A percentile compares a stretch with the other conserved stretches of the same genome.
Conservation (phyloP, 306 rosid species). For the Echinosophora koreensis region DNA sequence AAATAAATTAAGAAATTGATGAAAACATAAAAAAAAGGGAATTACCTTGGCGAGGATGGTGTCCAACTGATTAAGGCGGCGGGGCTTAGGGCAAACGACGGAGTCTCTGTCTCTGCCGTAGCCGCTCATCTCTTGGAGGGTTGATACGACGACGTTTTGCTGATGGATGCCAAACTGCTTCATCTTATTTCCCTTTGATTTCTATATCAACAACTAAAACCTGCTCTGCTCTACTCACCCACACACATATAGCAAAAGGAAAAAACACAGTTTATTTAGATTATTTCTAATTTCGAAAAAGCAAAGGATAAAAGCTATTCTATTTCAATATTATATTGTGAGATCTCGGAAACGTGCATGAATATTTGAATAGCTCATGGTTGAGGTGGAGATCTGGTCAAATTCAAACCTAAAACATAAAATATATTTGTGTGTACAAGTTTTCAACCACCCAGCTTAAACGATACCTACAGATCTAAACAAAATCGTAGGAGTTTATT, state of each 20-base stretch:
- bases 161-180: conserved; percentile 67
- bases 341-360: conserved; percentile 45
- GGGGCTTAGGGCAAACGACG: conserved; percentile 91
- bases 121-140: conserved; percentile 64
- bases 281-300: background rate
- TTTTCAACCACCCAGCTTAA: conserved; percentile 41
- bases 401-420: conserved; percentile 36
- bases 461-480: conserved; percentile 39
- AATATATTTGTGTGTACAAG: conserved; percentile 23
- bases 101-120: conserved; percentile 36
- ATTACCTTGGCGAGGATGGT: conserved; percentile 75
- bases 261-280: background rate
- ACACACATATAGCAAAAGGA: background rate
- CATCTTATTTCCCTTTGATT: conserved; percentile 54
- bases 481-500: background rate
- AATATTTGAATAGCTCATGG: conserved; percentile 40
- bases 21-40: background rate
- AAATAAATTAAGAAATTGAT: background rate
- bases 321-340: background rate
- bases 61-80: conserved; percentile 80
- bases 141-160: conserved; percentile 72
- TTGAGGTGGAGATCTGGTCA: conserved; percentile 57
- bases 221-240: conserved; percentile 50
- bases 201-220: conserved; percentile 33
- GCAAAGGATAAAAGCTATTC: background rate